Conservation (phyloP, 208 protist species). For the Leishmania mexicana region DNA sequence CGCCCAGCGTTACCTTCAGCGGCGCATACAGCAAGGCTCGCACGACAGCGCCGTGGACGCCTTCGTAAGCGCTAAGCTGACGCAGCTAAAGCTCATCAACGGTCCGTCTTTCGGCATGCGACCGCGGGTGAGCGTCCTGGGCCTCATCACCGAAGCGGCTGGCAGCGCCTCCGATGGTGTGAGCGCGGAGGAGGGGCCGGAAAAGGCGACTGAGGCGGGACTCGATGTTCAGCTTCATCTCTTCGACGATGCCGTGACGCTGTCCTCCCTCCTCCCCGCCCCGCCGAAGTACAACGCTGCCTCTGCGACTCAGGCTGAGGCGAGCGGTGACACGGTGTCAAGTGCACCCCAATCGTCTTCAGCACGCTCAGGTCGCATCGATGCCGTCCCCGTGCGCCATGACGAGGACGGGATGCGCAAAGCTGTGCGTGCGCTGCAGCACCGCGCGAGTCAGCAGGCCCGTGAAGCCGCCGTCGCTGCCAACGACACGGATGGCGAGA, state of each 20-base stretch:
- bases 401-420: slow-evolving; percentile 80
- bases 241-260: slow-evolving; percentile 57
- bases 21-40: slow-evolving; percentile 81
- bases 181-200: background rate
- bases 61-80: slow-evolving; percentile 73
- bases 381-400: slow-evolving; percentile 67
- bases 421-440: slow-evolving; percentile 58
- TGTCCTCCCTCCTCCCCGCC: slow-evolving; percentile 12
- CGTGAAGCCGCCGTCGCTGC: background rate
- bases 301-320: background rate
- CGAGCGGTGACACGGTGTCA: background rate
- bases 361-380: slow-evolving; percentile 18
- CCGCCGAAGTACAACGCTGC: background rate
- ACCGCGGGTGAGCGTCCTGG: slow-evolving; percentile 60
- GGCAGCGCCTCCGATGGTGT: background rate
- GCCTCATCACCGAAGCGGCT: slow-evolving; percentile 45
- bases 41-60: slow-evolving; percentile 92
- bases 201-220: background rate
- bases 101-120: slow-evolving; percentile 79
- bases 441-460: slow-evolving; percentile 20
- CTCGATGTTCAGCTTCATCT: slow-evolving; percentile 42
- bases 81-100: slow-evolving; percentile 79
- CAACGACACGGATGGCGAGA: background rate
- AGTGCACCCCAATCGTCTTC: background rate
- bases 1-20: slow-evolving; percentile 74